These are phyloP conservation scores for Reutealis trisperma DNA, from an alignment of 345 rosid species.

Conservation along the genomic window DNA sequence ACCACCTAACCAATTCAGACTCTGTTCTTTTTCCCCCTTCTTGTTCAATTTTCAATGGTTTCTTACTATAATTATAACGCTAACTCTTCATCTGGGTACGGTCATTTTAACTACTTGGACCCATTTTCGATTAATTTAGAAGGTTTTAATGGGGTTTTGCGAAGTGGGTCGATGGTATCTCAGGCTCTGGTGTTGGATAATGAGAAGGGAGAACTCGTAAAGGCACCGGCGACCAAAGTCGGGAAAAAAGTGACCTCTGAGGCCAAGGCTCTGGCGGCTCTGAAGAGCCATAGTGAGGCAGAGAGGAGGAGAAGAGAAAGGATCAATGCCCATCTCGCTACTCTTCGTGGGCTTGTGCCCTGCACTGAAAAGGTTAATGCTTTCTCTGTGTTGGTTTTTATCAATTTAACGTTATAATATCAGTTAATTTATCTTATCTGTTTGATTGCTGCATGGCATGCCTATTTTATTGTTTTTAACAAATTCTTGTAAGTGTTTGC, in stretches of 20 bases:
- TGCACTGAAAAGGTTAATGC: constrained; percentile 42
- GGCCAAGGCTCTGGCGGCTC: constrained; percentile 45
- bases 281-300: constrained; percentile 59
- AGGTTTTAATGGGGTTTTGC: constrained; percentile 28
- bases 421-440: neutral
- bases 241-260: constrained; percentile 29
- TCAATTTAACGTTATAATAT: neutral
- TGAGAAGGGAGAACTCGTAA: constrained; percentile 49
- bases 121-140: constrained; percentile 30
- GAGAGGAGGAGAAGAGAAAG: constrained; percentile 57
- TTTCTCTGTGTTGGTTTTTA: neutral
- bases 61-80: constrained; percentile 29
- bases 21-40: neutral
- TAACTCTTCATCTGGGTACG: constrained; percentile 36
- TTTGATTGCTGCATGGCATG: neutral
- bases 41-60: constrained; percentile 35
- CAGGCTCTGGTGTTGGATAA: constrained; percentile 46
- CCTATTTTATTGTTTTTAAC: neutral
- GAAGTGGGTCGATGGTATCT: constrained; percentile 33
- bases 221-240: constrained; percentile 28
- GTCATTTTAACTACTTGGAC: constrained; percentile 27
- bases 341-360: constrained; percentile 52
- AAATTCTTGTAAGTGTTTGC: neutral
- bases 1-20: neutral
- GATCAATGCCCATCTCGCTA: constrained; percentile 52